These are phyloP conservation scores for Pachysolen tannophilus DNA, from an alignment of 805 yeast species.

Conservation along the genomic window DNA sequence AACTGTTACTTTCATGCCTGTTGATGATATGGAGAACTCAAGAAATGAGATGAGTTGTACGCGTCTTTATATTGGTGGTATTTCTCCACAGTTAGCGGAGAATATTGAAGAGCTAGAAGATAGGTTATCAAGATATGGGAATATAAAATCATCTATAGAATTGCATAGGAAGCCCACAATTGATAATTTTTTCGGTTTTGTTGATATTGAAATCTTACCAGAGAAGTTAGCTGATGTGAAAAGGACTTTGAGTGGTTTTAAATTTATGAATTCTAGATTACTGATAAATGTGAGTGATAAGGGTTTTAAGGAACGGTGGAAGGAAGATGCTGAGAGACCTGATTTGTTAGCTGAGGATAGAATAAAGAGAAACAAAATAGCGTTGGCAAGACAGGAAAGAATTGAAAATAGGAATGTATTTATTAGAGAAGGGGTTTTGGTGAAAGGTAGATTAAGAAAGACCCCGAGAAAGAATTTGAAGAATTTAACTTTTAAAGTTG, in stretches of 20 bases:
- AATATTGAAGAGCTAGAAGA: constrained; percentile 36
- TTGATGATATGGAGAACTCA: too few species aligned
- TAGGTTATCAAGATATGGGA: constrained; percentile 61
- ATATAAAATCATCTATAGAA: constrained; percentile 36
- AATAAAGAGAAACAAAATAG: constrained; percentile 24
- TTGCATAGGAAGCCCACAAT: constrained; percentile 46
- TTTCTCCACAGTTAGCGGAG: constrained; percentile 45
- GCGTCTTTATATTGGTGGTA: constrained; percentile 58
- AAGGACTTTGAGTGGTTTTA: constrained; percentile 57
- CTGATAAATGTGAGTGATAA: constrained; percentile 57
- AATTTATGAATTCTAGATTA: constrained; percentile 67
- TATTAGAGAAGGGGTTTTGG: constrained; percentile 20
- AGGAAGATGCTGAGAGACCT: constrained; percentile 34
- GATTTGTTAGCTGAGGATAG: constrained; percentile 21
- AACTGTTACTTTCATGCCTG: too few species aligned
- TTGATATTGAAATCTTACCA: constrained; percentile 47
- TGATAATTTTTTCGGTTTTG: constrained; percentile 56
- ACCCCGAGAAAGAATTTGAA: constrained; percentile 44
- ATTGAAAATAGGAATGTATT: constrained; percentile 39
- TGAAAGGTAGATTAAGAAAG: constrained; percentile 53
- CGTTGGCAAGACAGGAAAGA: constrained; percentile 26
- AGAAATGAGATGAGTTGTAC: background rate
- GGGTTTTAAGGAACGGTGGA: constrained; percentile 38
- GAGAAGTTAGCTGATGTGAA: constrained; percentile 41
- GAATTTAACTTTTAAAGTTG: constrained; percentile 57